Percentiles rank a stretch among this genome's conserved stretches.
phyloP scores from a whole-genome alignment of 2,329 filamentous ascomycete species.

The Cladobotryum mycophilum region DNA sequence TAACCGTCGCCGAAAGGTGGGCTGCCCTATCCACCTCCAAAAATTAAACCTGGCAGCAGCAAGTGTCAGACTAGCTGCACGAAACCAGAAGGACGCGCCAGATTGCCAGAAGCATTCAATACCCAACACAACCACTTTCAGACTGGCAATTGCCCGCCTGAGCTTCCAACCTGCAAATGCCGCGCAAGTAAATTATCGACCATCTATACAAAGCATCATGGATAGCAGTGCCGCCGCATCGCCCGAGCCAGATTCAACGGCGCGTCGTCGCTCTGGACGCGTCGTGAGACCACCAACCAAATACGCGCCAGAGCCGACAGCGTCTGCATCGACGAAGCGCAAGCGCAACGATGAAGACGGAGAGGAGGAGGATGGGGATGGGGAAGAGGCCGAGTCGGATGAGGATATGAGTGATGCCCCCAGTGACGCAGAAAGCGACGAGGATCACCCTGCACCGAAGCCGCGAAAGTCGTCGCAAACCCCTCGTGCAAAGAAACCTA shows the following conservation, averaged over 20 bases:
- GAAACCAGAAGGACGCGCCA: slow-evolving; percentile 10
- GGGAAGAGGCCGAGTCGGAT: slow-evolving; percentile 42
- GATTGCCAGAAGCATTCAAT: slow-evolving; percentile 1
- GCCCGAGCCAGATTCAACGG: slow-evolving; percentile 43
- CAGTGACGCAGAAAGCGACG: slow-evolving; percentile 40
- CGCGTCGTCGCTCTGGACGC: slow-evolving; percentile 63
- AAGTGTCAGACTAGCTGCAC: slow-evolving; percentile 1
- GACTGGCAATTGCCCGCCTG: slow-evolving; percentile 5
- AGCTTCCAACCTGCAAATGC: background rate
- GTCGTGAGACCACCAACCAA: slow-evolving; percentile 55
- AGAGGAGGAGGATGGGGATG: slow-evolving; percentile 42
- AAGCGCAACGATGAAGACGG: slow-evolving; percentile 48
- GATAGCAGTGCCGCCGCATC: slow-evolving; percentile 51
- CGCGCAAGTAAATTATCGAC: slow-evolving; percentile 15
- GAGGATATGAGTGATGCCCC: slow-evolving; percentile 40
- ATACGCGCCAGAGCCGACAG: slow-evolving; percentile 45
- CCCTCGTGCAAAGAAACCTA: slow-evolving; percentile 48
- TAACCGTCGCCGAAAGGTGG: too few species aligned
- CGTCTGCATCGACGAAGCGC: slow-evolving; percentile 45
- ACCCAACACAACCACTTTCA: slow-evolving; percentile 1
- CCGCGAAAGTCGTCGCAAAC: slow-evolving; percentile 37
- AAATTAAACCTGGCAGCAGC: too few species aligned
- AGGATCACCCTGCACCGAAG: slow-evolving; percentile 32
- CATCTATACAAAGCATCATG: slow-evolving; percentile 34
- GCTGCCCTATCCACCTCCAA: too few species aligned